Evolutionary conservation across 495 filamentous ascomycete genomes (phyloP).

Genomic region (Penicillium cataractarum): DNA sequence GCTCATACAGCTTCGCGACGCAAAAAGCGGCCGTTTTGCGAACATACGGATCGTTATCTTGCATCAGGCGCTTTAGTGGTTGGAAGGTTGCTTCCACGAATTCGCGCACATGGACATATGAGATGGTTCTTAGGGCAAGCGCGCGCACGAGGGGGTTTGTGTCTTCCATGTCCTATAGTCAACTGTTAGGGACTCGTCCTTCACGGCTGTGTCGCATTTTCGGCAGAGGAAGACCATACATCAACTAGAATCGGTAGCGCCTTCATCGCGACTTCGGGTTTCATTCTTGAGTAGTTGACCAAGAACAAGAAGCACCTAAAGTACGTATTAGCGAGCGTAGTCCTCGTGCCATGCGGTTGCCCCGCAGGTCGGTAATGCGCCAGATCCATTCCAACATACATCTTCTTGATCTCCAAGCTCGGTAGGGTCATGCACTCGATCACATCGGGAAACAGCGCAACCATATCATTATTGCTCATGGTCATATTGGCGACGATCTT

Average conservation of each 20-base stretch:
- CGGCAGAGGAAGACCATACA: slow-evolving; percentile 51
- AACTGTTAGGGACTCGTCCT: slow-evolving; percentile 11
- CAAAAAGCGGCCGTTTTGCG: slow-evolving; percentile 96
- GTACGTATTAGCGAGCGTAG: slow-evolving; percentile 25
- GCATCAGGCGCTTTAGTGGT: slow-evolving; percentile 79
- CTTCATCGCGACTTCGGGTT: slow-evolving; percentile 91
- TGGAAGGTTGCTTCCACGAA: slow-evolving; percentile 91
- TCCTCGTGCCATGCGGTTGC: not conserved
- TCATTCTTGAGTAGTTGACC: slow-evolving; percentile 94
- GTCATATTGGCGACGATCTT: slow-evolving; percentile 99
- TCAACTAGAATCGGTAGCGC: slow-evolving; percentile 85
- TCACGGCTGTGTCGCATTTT: not conserved
- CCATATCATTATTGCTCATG: slow-evolving; percentile 99
- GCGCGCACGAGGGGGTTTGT: slow-evolving; percentile 91
- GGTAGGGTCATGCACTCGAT: slow-evolving; percentile 92
- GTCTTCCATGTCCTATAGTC: slow-evolving; percentile 85
- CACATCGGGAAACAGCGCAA: slow-evolving; percentile 93
- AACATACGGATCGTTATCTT: slow-evolving; percentile 92
- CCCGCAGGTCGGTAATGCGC: not conserved
- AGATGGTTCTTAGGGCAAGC: slow-evolving; percentile 91
- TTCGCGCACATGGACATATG: slow-evolving; percentile 95
- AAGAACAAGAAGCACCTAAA: slow-evolving; percentile 94
- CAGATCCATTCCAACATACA: slow-evolving; percentile 59
- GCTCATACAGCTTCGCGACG: slow-evolving; percentile 97
- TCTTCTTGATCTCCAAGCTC: slow-evolving; percentile 99